Percentiles rank a stretch among this genome's conserved stretches.
Conservation (phyloP, 83 land plant genomes). For the Thuja plicata region DNA sequence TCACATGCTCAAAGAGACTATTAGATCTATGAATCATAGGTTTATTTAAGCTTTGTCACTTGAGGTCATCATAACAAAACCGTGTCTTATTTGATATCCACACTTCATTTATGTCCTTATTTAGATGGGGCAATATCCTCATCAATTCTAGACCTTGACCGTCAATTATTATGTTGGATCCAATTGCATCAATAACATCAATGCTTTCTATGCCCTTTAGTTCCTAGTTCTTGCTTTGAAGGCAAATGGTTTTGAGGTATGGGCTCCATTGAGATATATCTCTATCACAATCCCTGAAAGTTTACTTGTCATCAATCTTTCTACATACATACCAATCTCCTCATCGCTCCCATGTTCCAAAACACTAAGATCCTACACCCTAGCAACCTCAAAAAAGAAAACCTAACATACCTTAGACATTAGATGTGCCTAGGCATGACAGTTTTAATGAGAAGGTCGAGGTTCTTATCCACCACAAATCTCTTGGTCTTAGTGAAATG, state of each 20-base stretch:
- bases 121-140: constrained; percentile 58
- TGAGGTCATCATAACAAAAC: constrained; percentile 89
- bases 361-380: constrained; percentile 91
- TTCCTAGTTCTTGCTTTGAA: no score
- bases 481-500: no score
- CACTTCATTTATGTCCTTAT: constrained; percentile 97
- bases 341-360: constrained; percentile 97
- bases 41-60: constrained; percentile 71
- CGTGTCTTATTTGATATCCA: constrained; percentile 95
- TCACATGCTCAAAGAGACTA: constrained; percentile 81
- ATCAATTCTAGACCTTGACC: constrained; percentile 96
- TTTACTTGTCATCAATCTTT: constrained; percentile 72
- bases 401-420: constrained; percentile 50
- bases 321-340: constrained; percentile 97
- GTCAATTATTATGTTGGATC: constrained; percentile 37
- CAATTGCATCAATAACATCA: constrained; percentile 86
- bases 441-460: no score
- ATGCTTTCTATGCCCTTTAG: constrained; percentile 47
- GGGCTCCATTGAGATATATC: no score
- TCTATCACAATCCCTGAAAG: no score
- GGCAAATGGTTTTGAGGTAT: no score
- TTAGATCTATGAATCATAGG: constrained; percentile 92
- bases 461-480: no score
- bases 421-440: no score
- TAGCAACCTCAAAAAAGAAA: constrained; percentile 92